phyloP scores from a whole-genome alignment of 192 early-diverging fungal genomes.

The Anaeromyces robustus region DNA sequence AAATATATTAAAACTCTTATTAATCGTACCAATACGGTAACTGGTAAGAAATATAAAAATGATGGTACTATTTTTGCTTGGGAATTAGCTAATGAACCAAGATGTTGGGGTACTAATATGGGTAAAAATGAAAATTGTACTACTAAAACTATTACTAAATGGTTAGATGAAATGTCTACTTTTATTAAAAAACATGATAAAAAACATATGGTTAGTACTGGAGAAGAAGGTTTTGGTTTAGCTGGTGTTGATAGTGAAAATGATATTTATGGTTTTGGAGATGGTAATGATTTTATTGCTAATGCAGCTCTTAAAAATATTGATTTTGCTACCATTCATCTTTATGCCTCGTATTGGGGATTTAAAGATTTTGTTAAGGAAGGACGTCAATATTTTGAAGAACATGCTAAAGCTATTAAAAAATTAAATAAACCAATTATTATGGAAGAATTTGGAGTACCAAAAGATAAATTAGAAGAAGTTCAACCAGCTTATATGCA shows the following conservation, averaged over 20 bases:
- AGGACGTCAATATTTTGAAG: slow-evolving; percentile 15
- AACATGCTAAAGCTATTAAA: slow-evolving; percentile 24
- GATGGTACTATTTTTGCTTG: slow-evolving; percentile 50
- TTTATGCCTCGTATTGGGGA: slow-evolving; percentile 15
- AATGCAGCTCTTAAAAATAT: slow-evolving; percentile 6
- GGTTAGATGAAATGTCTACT: slow-evolving; percentile 29
- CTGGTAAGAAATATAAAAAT: slow-evolving; percentile 23
- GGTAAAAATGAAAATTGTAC: not conserved
- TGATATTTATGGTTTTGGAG: slow-evolving; percentile 6
- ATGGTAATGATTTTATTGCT: too few relatives aligned
- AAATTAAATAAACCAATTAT: slow-evolving; percentile 20
- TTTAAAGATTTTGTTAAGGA: slow-evolving; percentile 19
- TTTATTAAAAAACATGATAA: slow-evolving; percentile 24
- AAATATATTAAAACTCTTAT: slow-evolving; percentile 25
- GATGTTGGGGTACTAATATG: slow-evolving; percentile 1
- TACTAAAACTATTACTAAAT: slow-evolving; percentile 12
- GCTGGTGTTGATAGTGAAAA: slow-evolving; percentile 29
- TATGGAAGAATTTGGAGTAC: too few relatives aligned
- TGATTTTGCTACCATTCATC: slow-evolving; percentile 32
- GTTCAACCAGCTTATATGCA: too few relatives aligned
- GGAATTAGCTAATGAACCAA: slow-evolving; percentile 56
- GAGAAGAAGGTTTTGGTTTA: slow-evolving; percentile 34
- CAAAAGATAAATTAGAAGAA: too few relatives aligned
- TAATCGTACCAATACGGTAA: slow-evolving; percentile 23
- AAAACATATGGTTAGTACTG: slow-evolving; percentile 38